Base-by-base conservation (phyloP, 495 filamentous ascomycete genomes). In the Aspergillus baeticus region DNA sequence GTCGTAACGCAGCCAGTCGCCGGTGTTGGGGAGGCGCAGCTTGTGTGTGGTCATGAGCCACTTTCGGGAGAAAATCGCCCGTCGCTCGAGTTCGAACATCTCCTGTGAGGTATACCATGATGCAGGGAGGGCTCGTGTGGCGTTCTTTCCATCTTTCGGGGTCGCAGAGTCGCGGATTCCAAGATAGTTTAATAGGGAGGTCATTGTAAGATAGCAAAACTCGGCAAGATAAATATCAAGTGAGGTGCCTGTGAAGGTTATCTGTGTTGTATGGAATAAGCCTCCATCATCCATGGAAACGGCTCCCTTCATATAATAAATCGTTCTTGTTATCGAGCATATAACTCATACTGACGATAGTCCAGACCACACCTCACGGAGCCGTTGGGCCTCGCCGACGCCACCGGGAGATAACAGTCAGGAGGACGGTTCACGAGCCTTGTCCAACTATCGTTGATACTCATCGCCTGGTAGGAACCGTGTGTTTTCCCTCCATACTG, bases 31-130 rank as follows among this genome's bases (percentile, higher is more conserved):
- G 11, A 84, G 65, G 37, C 81, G 71, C 33, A 67, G 34, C 21
- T 62, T 72, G 58, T 83, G 80, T 21, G 77, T 81, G 17, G 72
- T 76, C 22, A 82, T 67, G n/a, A 82, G 70, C 81, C 81, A 84
- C 58, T 76, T 69, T 10, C 63, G 69, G 37, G 71, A 77, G 64
- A 82, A 83, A 55, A 83, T 78, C 14, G 78, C 76, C 11, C 80
- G 76, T 14, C 78, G 63, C 55, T 83, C 80, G 7, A 83, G 70
- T 58, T 82, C 72, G 49, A 73, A 82, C 63, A 81, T 77, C 50
- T 76, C 75, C 35, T 69, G 51, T 0, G 75, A 77, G 3, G 68
- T 74, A 62, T 81, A 83, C 77, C 77, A 81, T 2, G 73, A 75
- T 33, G 73, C 63, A 13, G 79, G 78, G 10, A 83, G 64, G 41